These are phyloP conservation scores for Talaromyces verruculosus DNA, from an alignment of 2,329 filamentous ascomycete species.

Conservation along the genomic window DNA sequence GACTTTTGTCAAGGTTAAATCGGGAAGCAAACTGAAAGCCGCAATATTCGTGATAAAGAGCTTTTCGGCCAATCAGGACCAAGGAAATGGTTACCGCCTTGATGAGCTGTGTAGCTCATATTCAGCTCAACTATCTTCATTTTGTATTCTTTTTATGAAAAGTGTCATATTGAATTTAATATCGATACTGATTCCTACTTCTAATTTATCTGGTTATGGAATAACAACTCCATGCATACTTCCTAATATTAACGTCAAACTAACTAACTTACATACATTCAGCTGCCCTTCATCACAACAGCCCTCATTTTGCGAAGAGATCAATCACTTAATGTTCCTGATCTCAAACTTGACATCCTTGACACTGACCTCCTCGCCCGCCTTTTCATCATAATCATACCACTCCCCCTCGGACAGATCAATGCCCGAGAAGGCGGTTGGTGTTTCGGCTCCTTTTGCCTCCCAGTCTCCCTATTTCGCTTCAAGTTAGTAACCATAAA, in stretches of 20 bases:
- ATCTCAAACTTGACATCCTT: conserved; percentile 88
- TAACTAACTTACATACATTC: background rate
- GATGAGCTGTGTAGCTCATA: background rate
- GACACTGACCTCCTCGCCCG: conserved; percentile 86
- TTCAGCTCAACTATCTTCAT: background rate
- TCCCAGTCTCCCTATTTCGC: conserved; percentile 78
- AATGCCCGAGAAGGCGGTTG: conserved; percentile 76
- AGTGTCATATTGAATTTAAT: background rate
- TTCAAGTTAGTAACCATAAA: too few species aligned
- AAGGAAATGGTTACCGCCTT: conserved; percentile 1
- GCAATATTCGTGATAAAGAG: conserved; percentile 13
- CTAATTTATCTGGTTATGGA: background rate
- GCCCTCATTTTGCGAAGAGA: background rate
- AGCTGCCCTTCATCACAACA: background rate
- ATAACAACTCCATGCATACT: background rate
- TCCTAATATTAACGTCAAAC: background rate
- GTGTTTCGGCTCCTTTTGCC: conserved; percentile 75
- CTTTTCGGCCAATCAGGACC: conserved; percentile 12
- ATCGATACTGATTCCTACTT: background rate
- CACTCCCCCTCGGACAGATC: conserved; percentile 89
- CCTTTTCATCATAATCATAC: conserved; percentile 98
- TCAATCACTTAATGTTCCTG: conserved; percentile 58
- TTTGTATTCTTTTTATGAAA: background rate
- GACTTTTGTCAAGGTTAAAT: background rate
- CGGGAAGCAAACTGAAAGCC: background rate